Evolutionary conservation across 257 asterid genomes (phyloP), one percentile per base, ranked within the genome.

Genomic region (Lycium ferocissimum): DNA sequence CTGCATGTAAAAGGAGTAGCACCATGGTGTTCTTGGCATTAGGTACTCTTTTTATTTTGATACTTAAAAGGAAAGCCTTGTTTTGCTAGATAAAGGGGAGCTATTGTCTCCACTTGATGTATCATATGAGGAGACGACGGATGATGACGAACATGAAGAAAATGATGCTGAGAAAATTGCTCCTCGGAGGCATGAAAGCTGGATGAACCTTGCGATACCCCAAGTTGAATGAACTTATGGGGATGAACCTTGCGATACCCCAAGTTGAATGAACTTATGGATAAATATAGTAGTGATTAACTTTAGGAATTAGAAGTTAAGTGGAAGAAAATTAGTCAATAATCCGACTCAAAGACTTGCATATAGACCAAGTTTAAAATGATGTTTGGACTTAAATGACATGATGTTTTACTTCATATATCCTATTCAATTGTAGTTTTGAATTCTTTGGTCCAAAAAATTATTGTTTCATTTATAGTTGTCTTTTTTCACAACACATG

Each of bases 11-110:
- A 53, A 20, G 14, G 18, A 9, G n/a, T n/a, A n/a, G 7, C n/a
- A 18, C 22, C 71, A 54, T 12, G 73, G 51, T 65, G 54, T 57
- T 35, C 51, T 26, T 54, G 84, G 81, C 22, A 54, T 75, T 0
- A 69, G 53, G 65, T 45, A 53, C 17, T 67, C 73, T 10, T 71
- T 20, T 40, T 65, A 56, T 56, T 79, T 72, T n/a, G 79, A 61
- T 40, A 17, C 49, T 45, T 82, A 86, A 8, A 11, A 14, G 22
- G 83, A 86, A 78, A 82, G 84, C 66, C 86, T 86, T 33, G 72
- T 76, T 82, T 78, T 86, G 86, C 70, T 79, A 6, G 65, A 6
- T 35, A 88, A 85, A 80, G 87, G 91, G 3, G 83, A 70, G 67
- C 84, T 66, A 84, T 83, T 75, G 18, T 26, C 83, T 26, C 81